Evolutionary conservation across 176 grass and related monocot species (phyloP).

Genomic region (Avena eriantha): DNA sequence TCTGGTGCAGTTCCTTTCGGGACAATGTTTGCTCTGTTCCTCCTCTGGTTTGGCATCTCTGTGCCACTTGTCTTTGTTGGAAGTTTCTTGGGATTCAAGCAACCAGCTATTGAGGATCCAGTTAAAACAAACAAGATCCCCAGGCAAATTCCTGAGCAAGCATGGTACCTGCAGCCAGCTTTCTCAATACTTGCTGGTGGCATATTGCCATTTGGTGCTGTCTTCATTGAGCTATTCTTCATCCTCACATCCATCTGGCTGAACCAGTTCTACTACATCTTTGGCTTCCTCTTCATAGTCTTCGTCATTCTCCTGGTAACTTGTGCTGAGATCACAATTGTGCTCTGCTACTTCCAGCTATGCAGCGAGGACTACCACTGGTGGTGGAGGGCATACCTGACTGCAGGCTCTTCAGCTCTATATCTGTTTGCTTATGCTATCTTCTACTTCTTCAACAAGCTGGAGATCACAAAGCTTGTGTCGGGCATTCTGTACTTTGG

Average conservation of each 20-base stretch:
- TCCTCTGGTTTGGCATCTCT: conserved; percentile 83
- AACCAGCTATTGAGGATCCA: conserved; percentile 72
- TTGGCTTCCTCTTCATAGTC: conserved; percentile 81
- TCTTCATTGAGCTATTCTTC: conserved; percentile 90
- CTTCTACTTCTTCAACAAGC: conserved; percentile 83
- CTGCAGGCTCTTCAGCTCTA: conserved; percentile 69
- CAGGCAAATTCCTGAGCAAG: conserved; percentile 77
- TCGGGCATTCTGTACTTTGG: conserved; percentile 83
- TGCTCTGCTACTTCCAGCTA: conserved; percentile 89
- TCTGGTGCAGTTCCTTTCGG: conserved; percentile 84
- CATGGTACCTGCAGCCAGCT: conserved; percentile 76
- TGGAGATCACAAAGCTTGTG: conserved; percentile 81
- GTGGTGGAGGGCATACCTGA: conserved; percentile 85
- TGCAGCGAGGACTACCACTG: conserved; percentile 82
- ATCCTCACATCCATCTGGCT: conserved; percentile 85
- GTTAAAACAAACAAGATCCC: conserved; percentile 85
- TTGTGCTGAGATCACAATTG: conserved; percentile 76
- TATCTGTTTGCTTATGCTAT: conserved; percentile 78
- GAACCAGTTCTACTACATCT: conserved; percentile 86
- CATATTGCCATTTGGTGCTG: conserved; percentile 73
- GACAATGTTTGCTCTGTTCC: conserved; percentile 79
- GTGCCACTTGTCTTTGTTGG: conserved; percentile 80
- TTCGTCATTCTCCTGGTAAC: conserved; percentile 75
- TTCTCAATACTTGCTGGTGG: conserved; percentile 76
- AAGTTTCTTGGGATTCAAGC: conserved; percentile 82